Evolutionary conservation across 1,284 basidiomycete genomes (phyloP).

Genomic region (Meira miltonrushii): DNA sequence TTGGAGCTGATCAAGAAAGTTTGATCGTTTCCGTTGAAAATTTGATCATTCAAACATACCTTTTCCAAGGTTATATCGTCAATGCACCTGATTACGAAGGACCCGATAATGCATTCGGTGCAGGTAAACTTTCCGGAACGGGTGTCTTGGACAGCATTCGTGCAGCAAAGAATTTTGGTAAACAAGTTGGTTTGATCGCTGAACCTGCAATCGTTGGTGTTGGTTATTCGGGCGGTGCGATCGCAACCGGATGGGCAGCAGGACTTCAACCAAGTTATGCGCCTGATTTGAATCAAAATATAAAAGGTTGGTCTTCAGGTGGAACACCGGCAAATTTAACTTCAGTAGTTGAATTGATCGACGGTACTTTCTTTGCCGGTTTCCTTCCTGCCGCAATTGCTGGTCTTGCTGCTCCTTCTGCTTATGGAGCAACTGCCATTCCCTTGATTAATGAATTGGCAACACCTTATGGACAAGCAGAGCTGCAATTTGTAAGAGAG

Average conservation of each 20-base stretch:
- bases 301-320: constrained; percentile 30
- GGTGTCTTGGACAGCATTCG: constrained; percentile 38
- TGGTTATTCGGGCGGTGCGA: constrained; percentile 47
- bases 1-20: background rate
- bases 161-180: constrained; percentile 24
- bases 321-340: constrained; percentile 8
- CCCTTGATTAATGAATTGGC: background rate
- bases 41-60: constrained; percentile 31
- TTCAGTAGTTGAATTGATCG: background rate
- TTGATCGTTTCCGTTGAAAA: background rate
- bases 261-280: constrained; percentile 34
- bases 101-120: constrained; percentile 38
- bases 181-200: too few species aligned
- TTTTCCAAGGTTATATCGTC: constrained; percentile 38
- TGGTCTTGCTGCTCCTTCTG: background rate
- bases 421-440: background rate
- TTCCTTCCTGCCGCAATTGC: background rate
- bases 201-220: too few species aligned
- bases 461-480: background rate
- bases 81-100: constrained; percentile 43
- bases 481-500: constrained; percentile 1
- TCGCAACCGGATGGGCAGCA: constrained; percentile 43
- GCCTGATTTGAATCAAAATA: constrained; percentile 22
- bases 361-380: background rate
- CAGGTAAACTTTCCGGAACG: constrained; percentile 32